phyloP scores from a whole-genome alignment of 176 grass and related monocot species.

The Zoysia japonica region DNA sequence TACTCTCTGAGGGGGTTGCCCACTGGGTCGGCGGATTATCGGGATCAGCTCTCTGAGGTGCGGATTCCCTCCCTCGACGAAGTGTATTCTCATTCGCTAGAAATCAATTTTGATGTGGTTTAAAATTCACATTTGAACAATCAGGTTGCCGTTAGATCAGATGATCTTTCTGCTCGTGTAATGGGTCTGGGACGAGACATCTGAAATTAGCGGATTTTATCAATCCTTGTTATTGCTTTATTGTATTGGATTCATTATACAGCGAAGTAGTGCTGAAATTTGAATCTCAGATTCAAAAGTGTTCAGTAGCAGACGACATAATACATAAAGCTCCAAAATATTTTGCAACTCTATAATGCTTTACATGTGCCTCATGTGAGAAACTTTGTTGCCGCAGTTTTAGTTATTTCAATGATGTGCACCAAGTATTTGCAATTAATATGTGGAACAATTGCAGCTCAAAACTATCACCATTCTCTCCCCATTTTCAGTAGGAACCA shows the following conservation, averaged over 20 bases:
- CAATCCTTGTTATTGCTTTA: neutral
- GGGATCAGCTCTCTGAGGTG: conserved; percentile 77
- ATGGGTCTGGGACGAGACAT: neutral
- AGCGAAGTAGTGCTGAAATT: neutral
- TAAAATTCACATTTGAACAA: conserved; percentile 5
- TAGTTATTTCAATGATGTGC: neutral
- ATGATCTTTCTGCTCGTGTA: neutral
- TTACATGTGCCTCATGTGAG: neutral
- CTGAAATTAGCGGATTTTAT: neutral
- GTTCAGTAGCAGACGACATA: neutral
- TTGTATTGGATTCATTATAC: neutral
- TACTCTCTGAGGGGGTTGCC: conserved; percentile 57
- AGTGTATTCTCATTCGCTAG: neutral
- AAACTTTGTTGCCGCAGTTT: conserved; percentile 1
- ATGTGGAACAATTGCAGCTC: neutral
- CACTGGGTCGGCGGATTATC: conserved; percentile 56
- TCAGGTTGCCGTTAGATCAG: neutral
- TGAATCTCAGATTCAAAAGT: neutral
- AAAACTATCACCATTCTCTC: neutral
- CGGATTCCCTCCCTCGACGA: neutral
- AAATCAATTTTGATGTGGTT: conserved; percentile 6
- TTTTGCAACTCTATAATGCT: conserved; percentile 3
- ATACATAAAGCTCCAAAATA: neutral
- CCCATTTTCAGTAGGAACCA: conserved; percentile 14
- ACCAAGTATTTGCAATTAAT: neutral